phyloP scores from a whole-genome alignment of 192 early-diverging fungal species.

The Mycoemilia scoparia region DNA sequence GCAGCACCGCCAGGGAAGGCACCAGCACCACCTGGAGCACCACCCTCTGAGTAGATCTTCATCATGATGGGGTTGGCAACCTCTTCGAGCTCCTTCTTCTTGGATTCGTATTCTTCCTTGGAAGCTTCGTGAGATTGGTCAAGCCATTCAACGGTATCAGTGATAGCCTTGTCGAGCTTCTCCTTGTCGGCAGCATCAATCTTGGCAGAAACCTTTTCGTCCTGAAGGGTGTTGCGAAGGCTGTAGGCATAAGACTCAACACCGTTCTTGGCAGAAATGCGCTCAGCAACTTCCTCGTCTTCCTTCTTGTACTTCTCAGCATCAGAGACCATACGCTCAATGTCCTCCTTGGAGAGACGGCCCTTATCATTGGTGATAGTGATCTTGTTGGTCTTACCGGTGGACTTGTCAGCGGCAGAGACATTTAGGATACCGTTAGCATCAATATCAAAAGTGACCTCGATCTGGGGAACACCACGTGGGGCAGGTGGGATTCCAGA shows the following conservation, averaged over 20 bases:
- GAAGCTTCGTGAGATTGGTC: constrained; percentile 84
- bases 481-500: constrained; percentile 93
- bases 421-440: constrained; percentile 97
- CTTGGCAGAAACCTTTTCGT: constrained; percentile 68
- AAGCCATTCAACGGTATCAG: constrained; percentile 90
- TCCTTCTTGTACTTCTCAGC: constrained; percentile 94
- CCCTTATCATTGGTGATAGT: constrained; percentile 99
- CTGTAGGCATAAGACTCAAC: constrained; percentile 96
- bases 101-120: constrained; percentile 93
- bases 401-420: constrained; percentile 83
- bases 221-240: constrained; percentile 77
- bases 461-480: constrained; percentile 91
- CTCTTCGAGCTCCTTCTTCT: constrained; percentile 87
- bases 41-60: constrained; percentile 74
- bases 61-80: constrained; percentile 95
- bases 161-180: constrained; percentile 63
- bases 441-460: constrained; percentile 93
- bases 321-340: constrained; percentile 90
- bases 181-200: constrained; percentile 74
- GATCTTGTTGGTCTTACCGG: constrained; percentile 87
- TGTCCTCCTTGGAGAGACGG: constrained; percentile 93
- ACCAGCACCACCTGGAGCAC: constrained; percentile 37
- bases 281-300: constrained; percentile 83
- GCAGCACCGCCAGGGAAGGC: constrained; percentile 39
- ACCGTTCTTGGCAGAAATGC: constrained; percentile 82